Percentiles rank a stretch among this genome's conserved stretches.
These are phyloP conservation scores for Wickerhamomyces chambardii DNA, from an alignment of 805 yeast species.

Conservation along the genomic window DNA sequence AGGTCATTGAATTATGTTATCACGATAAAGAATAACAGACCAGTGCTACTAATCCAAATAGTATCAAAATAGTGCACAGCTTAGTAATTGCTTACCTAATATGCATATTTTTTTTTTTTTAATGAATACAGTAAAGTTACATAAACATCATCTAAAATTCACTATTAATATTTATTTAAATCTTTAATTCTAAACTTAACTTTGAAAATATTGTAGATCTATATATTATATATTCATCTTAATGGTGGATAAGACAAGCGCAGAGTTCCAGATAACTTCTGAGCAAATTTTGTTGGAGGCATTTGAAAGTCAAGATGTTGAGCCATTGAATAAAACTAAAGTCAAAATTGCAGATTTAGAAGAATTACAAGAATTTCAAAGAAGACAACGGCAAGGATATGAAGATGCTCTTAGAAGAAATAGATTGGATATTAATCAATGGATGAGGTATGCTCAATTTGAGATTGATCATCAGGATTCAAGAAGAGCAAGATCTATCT, in stretches of 20 bases:
- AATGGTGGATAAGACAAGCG: constrained; percentile 32
- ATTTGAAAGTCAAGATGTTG: constrained; percentile 32
- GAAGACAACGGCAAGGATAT: constrained; percentile 69
- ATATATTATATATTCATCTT: too few species aligned
- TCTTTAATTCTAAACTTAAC: too few species aligned
- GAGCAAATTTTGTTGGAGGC: constrained; percentile 59
- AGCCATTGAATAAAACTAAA: constrained; percentile 28
- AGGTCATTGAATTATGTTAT: constrained; percentile 30
- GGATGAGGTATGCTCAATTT: constrained; percentile 88
- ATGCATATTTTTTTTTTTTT: neutral
- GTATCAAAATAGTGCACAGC: too few species aligned
- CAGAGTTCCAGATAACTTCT: constrained; percentile 51
- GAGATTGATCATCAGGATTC: constrained; percentile 76
- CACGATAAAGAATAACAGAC: too few species aligned
- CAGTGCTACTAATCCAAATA: too few species aligned
- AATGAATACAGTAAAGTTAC: too few species aligned
- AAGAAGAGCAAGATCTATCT: constrained; percentile 74
- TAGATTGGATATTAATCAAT: constrained; percentile 72
- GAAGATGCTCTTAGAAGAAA: constrained; percentile 86
- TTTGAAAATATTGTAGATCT: too few species aligned
- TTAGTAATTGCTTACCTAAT: constrained; percentile 1
- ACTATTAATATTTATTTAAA: too few species aligned
- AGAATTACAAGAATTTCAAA: constrained; percentile 69
- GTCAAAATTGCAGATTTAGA: constrained; percentile 64
- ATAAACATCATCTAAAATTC: too few species aligned